Percentiles rank a stretch among this genome's conserved stretches.
phyloP scores from a whole-genome alignment of 2,329 filamentous ascomycete genomes.

The Cladophialophora chaetospira region DNA sequence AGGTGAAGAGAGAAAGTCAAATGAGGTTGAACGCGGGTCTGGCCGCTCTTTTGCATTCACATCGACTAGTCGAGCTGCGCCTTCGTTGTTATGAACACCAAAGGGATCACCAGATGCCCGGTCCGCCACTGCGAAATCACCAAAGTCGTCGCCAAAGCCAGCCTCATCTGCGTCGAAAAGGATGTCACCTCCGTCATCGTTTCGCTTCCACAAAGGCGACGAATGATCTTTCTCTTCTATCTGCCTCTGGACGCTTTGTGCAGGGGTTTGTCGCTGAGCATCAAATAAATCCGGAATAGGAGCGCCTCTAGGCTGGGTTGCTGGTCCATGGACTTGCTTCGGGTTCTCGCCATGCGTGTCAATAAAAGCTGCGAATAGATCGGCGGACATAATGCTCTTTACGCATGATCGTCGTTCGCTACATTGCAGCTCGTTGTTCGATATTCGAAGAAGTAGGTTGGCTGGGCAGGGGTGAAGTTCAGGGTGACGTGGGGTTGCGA shows the following conservation, averaged over 20 bases:
- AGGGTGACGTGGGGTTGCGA: neutral
- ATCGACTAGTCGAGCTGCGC: neutral
- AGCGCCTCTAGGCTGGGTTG: no score
- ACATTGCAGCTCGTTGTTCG: no score
- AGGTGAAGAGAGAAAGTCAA: no score
- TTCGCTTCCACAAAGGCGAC: conserved; percentile 23
- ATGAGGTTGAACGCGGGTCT: no score
- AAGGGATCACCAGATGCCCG: neutral
- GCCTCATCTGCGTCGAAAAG: conserved; percentile 68
- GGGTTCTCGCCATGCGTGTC: conserved; percentile 17
- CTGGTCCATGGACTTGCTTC: neutral
- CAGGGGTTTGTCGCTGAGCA: neutral
- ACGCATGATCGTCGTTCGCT: neutral
- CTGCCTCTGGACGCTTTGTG: neutral
- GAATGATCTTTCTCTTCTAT: neutral
- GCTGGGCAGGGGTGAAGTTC: neutral
- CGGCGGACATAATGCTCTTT: conserved; percentile 51
- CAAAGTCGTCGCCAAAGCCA: conserved; percentile 54
- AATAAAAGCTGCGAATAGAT: conserved; percentile 56
- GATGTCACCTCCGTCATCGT: conserved; percentile 48
- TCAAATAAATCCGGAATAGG: neutral
- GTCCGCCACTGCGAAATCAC: conserved; percentile 65
- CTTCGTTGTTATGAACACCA: neutral
- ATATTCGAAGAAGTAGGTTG: no score
- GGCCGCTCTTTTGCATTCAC: no score